phyloP scores from a whole-genome alignment of 1,284 basidiomycete genomes.

The Ustilago nuda region DNA sequence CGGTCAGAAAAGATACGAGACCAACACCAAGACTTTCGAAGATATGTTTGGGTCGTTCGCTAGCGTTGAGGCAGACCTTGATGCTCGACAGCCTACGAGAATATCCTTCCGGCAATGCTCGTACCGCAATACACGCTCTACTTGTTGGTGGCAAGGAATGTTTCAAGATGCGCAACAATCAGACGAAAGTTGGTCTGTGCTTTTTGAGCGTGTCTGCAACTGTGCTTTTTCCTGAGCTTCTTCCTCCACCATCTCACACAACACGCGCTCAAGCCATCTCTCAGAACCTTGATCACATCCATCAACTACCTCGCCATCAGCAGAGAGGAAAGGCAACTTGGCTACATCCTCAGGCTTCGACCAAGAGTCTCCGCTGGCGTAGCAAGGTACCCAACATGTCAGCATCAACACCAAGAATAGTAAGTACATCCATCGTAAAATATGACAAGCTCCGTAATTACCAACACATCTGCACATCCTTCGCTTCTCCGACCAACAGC shows the following conservation, averaged over 20 bases:
- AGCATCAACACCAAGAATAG: conserved; percentile 24
- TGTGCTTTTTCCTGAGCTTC: conserved; percentile 6
- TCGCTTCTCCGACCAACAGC: conserved; percentile 12
- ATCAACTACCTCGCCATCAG: not conserved
- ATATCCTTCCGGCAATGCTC: not conserved
- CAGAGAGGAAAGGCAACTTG: too few species aligned
- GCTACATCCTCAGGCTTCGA: too few species aligned
- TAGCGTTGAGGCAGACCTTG: not conserved
- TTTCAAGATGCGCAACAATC: not conserved
- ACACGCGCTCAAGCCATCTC: conserved; percentile 7
- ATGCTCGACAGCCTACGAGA: not conserved
- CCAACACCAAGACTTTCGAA: not conserved
- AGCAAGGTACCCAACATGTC: conserved; percentile 11
- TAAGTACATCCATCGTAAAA: conserved; percentile 3
- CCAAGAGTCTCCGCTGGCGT: too few species aligned
- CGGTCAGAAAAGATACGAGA: conserved; percentile 7
- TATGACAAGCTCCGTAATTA: not conserved
- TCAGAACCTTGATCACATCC: not conserved
- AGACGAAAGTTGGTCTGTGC: not conserved
- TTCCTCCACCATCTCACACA: conserved; percentile 18
- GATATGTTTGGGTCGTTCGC: not conserved
- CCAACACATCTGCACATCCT: not conserved
- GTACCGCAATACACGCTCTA: too few species aligned
- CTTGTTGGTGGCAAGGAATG: not conserved
- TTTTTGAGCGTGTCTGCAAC: not conserved